Evolutionary conservation across 441 rosid genomes (phyloP).

Genomic region (Brassica hybrid): DNA sequence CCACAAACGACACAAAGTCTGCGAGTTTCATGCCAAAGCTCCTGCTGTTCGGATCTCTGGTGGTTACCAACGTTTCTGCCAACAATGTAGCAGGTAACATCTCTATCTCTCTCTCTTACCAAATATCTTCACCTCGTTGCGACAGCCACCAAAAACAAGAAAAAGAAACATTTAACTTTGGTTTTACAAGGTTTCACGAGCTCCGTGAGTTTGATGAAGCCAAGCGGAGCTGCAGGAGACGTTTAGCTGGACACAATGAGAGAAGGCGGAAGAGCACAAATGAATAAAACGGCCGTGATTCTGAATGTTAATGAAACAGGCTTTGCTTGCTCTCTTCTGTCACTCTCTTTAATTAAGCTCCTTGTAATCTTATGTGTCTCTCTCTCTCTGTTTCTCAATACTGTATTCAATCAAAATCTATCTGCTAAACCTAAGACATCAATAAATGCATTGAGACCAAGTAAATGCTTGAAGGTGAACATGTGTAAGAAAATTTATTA

Average conservation of each 20-base stretch:
- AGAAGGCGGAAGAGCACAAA: constrained; percentile 52
- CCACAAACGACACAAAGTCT: constrained; percentile 85
- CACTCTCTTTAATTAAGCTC: constrained; percentile 27
- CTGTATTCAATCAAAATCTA: constrained; percentile 27
- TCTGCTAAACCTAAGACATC: constrained; percentile 31
- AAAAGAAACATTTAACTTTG: constrained; percentile 7
- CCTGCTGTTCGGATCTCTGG: constrained; percentile 59
- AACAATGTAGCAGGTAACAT: constrained; percentile 92
- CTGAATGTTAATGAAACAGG: constrained; percentile 23
- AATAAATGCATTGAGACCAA: constrained; percentile 15
- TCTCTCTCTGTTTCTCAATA: constrained; percentile 26
- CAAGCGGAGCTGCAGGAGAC: constrained; percentile 84
- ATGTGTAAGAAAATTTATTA: not conserved
- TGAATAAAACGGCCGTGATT: constrained; percentile 45
- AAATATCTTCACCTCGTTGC: not conserved
- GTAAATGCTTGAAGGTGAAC: constrained; percentile 15
- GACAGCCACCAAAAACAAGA: constrained; percentile 8
- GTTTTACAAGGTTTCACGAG: constrained; percentile 71
- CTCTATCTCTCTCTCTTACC: not conserved
- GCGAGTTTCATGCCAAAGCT: constrained; percentile 83
- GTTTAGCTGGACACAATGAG: constrained; percentile 90
- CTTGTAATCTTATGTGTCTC: constrained; percentile 19
- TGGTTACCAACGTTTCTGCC: constrained; percentile 81
- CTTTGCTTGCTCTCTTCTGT: constrained; percentile 51
- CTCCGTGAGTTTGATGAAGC: constrained; percentile 74